These are phyloP conservation scores for Chlamydomonas applanata DNA, from an alignment of 139 green algal species.

Conservation along the genomic window DNA sequence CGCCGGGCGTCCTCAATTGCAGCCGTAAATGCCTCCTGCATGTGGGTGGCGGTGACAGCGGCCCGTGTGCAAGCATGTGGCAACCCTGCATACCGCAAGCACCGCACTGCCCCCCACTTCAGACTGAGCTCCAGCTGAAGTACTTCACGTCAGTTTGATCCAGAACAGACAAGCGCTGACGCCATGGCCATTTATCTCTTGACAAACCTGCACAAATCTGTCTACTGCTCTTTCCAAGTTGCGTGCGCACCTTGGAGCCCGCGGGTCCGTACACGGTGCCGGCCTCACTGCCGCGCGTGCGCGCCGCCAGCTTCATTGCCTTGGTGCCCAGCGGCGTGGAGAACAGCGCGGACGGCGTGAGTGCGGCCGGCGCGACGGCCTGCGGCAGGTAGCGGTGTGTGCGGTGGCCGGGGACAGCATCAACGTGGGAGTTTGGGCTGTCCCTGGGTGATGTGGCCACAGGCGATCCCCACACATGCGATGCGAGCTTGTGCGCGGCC, in stretches of 20 bases:
- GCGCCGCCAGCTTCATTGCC: slow-evolving; percentile 37
- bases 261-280: slow-evolving; percentile 48
- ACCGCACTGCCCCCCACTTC: too few species aligned
- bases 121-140: too few species aligned
- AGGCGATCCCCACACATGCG: too few species aligned
- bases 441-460: too few species aligned
- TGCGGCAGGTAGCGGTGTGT: not conserved
- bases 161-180: too few species aligned
- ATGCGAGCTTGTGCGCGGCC: too few species aligned
- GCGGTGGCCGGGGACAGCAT: too few species aligned
- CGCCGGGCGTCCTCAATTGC: slow-evolving; percentile 36
- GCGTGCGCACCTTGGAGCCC: slow-evolving; percentile 26
- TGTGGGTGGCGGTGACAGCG: not conserved
- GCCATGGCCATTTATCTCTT: too few species aligned
- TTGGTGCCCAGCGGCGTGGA: slow-evolving; percentile 41
- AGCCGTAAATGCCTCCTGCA: slow-evolving; percentile 42
- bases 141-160: too few species aligned
- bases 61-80: too few species aligned
- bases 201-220: not conserved
- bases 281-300: slow-evolving; percentile 33
- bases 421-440: too few species aligned
- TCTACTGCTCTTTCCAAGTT: not conserved
- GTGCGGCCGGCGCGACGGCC: slow-evolving; percentile 2
- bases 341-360: slow-evolving; percentile 39
- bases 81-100: too few species aligned